phyloP scores from a whole-genome alignment of 83 land plant genomes.

The Picea abies region DNA sequence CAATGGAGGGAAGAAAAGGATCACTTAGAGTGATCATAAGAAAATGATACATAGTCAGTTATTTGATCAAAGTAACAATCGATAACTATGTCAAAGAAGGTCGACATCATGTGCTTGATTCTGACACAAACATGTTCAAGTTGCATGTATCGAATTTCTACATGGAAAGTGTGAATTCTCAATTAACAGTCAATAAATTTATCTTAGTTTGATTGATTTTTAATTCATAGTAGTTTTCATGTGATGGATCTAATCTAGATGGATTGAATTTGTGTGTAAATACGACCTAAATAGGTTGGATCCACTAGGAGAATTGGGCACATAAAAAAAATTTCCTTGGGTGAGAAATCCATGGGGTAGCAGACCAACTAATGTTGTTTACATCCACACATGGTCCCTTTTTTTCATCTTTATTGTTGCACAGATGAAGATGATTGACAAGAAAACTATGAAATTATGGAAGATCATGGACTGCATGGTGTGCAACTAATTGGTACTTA shows the following conservation, averaged over 20 bases:
- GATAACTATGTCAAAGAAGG: conserved; percentile 50
- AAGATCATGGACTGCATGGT: conserved; percentile 31
- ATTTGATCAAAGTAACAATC: conserved; percentile 43
- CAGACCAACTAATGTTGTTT: background rate
- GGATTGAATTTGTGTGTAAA: background rate
- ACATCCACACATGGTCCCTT: conserved; percentile 5
- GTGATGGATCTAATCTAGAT: background rate
- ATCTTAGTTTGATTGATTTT: background rate
- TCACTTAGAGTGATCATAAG: conserved; percentile 49
- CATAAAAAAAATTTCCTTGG: conserved; percentile 60
- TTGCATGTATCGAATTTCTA: conserved; percentile 59
- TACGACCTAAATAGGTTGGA: conserved; percentile 39
- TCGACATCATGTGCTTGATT: conserved; percentile 41
- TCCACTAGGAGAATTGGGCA: conserved; percentile 48
- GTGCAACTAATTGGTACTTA: conserved; percentile 7
- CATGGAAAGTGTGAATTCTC: conserved; percentile 39
- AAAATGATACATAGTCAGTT: conserved; percentile 46
- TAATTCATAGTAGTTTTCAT: background rate
- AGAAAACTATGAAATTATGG: conserved; percentile 47
- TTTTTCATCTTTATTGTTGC: conserved; percentile 13
- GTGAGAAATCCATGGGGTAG: background rate
- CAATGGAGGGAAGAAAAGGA: conserved; percentile 68
- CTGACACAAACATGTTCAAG: conserved; percentile 17
- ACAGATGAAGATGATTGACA: conserved; percentile 26
- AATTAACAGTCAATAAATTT: background rate